Conservation (phyloP, 1,139 yeast genomes). For the Meyerozyma smithsonii region DNA sequence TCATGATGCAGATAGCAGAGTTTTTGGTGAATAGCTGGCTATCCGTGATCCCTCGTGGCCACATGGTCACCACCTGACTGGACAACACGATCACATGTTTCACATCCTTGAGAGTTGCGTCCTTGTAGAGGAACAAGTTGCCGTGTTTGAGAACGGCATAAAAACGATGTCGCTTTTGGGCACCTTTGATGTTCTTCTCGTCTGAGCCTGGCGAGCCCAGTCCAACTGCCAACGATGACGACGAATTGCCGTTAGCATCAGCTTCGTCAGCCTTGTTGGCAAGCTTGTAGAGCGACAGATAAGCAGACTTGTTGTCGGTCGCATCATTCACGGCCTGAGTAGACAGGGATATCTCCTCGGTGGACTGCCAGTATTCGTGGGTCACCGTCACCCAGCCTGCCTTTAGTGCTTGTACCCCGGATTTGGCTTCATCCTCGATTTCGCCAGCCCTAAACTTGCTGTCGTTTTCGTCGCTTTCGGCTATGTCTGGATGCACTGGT, state of each 20-base stretch:
- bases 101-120: constrained; percentile 60
- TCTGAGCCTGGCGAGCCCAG: constrained; percentile 5
- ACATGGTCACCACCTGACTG: constrained; percentile 66
- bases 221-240: constrained; percentile 12
- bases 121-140: constrained; percentile 73
- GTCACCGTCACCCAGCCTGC: constrained; percentile 85
- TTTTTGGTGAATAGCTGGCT: constrained; percentile 75
- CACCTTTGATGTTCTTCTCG: constrained; percentile 12
- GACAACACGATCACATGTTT: constrained; percentile 77
- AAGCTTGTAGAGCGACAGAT: constrained; percentile 55
- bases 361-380: constrained; percentile 58
- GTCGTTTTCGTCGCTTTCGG: constrained; percentile 11
- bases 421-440: constrained; percentile 50
- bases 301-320: constrained; percentile 48
- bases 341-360: constrained; percentile 29
- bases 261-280: constrained; percentile 33
- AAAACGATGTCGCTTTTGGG: constrained; percentile 53
- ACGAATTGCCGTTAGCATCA: constrained; percentile 10
- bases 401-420: constrained; percentile 63
- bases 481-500: constrained; percentile 19
- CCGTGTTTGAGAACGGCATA: constrained; percentile 78
- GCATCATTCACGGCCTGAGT: constrained; percentile 35
- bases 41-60: constrained; percentile 77
- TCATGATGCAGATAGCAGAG: constrained; percentile 71
- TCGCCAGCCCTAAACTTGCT: constrained; percentile 51